Evolutionary conservation across 768 basidiomycete genomes (phyloP).

Genomic region (Amyloporia xantha): DNA sequence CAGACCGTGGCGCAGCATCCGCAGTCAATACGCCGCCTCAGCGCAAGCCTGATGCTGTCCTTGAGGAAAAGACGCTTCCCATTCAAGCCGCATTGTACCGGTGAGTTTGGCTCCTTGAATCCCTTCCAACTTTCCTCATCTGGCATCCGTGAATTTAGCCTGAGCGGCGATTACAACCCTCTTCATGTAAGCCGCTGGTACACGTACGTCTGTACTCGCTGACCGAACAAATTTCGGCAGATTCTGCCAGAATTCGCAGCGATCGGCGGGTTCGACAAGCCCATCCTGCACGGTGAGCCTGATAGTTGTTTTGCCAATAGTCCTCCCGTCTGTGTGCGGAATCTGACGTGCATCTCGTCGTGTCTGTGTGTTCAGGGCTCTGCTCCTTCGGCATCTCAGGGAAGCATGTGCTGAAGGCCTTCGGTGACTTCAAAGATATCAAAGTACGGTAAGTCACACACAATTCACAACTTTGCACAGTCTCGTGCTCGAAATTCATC

Average conservation of each 20-base stretch:
- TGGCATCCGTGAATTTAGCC: slow-evolving; percentile 31
- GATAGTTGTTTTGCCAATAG: too few species aligned
- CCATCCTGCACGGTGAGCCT: slow-evolving; percentile 64
- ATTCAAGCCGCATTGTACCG: slow-evolving; percentile 91
- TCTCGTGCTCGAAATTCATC: not conserved
- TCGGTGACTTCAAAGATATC: slow-evolving; percentile 84
- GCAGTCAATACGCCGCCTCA: slow-evolving; percentile 77
- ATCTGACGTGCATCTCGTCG: too few species aligned
- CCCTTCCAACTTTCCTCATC: not conserved
- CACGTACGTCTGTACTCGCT: not conserved
- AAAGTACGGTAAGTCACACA: slow-evolving; percentile 70
- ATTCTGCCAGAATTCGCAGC: slow-evolving; percentile 92
- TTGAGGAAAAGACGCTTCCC: slow-evolving; percentile 81
- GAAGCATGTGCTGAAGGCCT: slow-evolving; percentile 87
- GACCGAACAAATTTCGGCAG: slow-evolving; percentile 29
- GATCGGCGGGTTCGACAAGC: slow-evolving; percentile 90
- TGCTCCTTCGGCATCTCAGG: slow-evolving; percentile 91
- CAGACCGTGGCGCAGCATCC: slow-evolving; percentile 87
- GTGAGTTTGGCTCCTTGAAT: slow-evolving; percentile 35
- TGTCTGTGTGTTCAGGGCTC: too few species aligned
- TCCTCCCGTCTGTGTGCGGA: too few species aligned
- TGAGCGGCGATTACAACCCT: slow-evolving; percentile 91
- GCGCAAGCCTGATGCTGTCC: slow-evolving; percentile 75
- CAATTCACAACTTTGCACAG: not conserved
- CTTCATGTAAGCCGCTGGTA: slow-evolving; percentile 55